phyloP scores from a whole-genome alignment of 805 yeast species.

The Candida incommunis region DNA sequence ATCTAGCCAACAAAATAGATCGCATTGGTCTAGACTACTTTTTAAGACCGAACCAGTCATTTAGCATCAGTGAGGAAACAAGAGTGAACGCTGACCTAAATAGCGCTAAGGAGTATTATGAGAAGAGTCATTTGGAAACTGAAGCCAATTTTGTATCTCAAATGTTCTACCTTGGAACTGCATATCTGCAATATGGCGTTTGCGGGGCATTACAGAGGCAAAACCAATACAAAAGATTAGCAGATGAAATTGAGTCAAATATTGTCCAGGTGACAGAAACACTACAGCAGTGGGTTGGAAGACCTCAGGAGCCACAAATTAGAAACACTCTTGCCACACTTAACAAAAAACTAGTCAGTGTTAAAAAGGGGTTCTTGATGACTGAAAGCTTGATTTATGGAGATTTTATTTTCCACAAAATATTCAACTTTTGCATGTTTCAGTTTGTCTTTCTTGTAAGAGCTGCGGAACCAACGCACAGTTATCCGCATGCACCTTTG shows the following conservation, averaged over 20 bases:
- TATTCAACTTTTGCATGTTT: conserved; percentile 68
- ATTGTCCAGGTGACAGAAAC: conserved; percentile 32
- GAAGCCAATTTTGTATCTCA: conserved; percentile 74
- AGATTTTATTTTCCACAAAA: conserved; percentile 38
- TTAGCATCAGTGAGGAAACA: conserved; percentile 70
- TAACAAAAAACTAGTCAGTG: background rate
- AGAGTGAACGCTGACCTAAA: conserved; percentile 62
- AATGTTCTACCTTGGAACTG: conserved; percentile 65
- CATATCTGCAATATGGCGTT: conserved; percentile 76
- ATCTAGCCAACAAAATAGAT: conserved; percentile 47
- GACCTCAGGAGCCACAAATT: background rate
- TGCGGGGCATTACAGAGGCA: conserved; percentile 59
- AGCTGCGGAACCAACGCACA: conserved; percentile 57
- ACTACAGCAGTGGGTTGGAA: conserved; percentile 16
- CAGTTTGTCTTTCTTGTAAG: conserved; percentile 57
- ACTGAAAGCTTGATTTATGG: conserved; percentile 29
- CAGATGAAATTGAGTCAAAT: conserved; percentile 35
- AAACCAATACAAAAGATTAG: conserved; percentile 36
- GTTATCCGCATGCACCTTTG: conserved; percentile 39
- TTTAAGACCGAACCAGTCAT: conserved; percentile 31
- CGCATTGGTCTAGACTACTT: conserved; percentile 67
- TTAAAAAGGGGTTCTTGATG: background rate
- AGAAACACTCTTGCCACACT: conserved; percentile 1
- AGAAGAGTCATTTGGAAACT: conserved; percentile 22
- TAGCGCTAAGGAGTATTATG: conserved; percentile 49